phyloP scores from a whole-genome alignment of 345 rosid genomes.

The Linum tenue region DNA sequence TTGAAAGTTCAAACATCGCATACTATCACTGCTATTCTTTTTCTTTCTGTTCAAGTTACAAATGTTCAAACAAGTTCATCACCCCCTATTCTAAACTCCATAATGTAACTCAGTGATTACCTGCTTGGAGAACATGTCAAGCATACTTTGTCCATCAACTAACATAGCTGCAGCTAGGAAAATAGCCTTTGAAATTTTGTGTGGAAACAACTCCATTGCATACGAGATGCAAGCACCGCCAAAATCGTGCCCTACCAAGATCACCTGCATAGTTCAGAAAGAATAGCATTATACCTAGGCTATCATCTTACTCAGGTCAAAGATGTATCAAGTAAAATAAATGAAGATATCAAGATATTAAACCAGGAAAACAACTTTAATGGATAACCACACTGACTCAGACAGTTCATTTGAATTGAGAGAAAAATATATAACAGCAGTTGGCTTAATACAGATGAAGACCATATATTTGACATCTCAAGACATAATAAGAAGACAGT shows the following conservation, averaged over 20 bases:
- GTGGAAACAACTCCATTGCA: slow-evolving; percentile 81
- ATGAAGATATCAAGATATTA: too few relatives aligned
- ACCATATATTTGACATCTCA: too few relatives aligned
- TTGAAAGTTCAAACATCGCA: too few relatives aligned
- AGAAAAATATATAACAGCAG: too few relatives aligned
- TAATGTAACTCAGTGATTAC: slow-evolving; percentile 22
- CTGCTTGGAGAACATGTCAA: slow-evolving; percentile 68
- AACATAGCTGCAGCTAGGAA: slow-evolving; percentile 83
- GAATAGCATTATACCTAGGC: background rate
- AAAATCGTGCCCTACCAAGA: slow-evolving; percentile 90
- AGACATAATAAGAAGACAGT: background rate
- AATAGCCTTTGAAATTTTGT: slow-evolving; percentile 60
- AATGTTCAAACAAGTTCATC: too few relatives aligned
- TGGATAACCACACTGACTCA: background rate
- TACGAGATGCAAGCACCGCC: slow-evolving; percentile 87
- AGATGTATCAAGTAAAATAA: too few relatives aligned
- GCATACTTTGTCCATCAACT: slow-evolving; percentile 56
- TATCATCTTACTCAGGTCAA: background rate
- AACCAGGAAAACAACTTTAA: background rate
- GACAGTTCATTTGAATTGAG: background rate
- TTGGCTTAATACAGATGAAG: too few relatives aligned
- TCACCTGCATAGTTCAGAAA: slow-evolving; percentile 42
- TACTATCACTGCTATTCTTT: too few relatives aligned
- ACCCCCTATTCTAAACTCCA: too few relatives aligned
- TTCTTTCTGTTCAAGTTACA: too few relatives aligned